Conservation (phyloP, 306 rosid species). For the Arachis hypogaea region DNA sequence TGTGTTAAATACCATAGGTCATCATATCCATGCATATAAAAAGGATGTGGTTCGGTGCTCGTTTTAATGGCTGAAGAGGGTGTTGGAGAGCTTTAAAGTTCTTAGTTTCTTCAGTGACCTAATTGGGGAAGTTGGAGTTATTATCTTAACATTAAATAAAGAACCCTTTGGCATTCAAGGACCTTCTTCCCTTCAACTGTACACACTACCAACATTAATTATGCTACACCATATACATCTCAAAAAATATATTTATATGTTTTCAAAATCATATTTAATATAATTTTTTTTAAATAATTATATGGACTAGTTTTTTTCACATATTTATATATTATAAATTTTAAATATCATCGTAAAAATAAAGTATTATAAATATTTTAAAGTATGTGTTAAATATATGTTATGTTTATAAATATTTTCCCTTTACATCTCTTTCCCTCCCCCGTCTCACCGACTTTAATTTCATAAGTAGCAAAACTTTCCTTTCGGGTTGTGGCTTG, state of each 20-base stretch:
- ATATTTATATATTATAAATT: too few species aligned
- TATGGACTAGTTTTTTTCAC: too few species aligned
- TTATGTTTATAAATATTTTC: too few species aligned
- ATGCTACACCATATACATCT: slow-evolving; percentile 38
- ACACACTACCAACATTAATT: slow-evolving; percentile 66
- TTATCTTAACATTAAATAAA: slow-evolving; percentile 59
- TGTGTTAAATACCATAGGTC: slow-evolving; percentile 45
- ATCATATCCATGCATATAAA: slow-evolving; percentile 32
- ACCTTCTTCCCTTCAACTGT: slow-evolving; percentile 70
- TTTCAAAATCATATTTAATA: too few species aligned
- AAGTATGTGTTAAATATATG: too few species aligned
- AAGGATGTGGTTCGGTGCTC: slow-evolving; percentile 42
- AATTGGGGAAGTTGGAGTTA: slow-evolving; percentile 78
- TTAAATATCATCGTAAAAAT: too few species aligned
- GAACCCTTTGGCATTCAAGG: slow-evolving; percentile 55
- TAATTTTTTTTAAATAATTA: too few species aligned
- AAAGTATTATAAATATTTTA: too few species aligned
- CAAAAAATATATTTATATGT: too few species aligned
- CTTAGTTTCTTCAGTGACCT: slow-evolving; percentile 51
- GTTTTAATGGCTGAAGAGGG: slow-evolving; percentile 53
- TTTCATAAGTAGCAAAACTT: slow-evolving; percentile 42
- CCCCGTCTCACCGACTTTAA: slow-evolving; percentile 62
- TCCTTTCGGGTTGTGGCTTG: slow-evolving; percentile 15
- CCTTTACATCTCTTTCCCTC: slow-evolving; percentile 8
- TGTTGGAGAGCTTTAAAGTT: slow-evolving; percentile 57